Base-by-base conservation (phyloP, 768 basidiomycete genomes). In the Trametes villosa region DNA sequence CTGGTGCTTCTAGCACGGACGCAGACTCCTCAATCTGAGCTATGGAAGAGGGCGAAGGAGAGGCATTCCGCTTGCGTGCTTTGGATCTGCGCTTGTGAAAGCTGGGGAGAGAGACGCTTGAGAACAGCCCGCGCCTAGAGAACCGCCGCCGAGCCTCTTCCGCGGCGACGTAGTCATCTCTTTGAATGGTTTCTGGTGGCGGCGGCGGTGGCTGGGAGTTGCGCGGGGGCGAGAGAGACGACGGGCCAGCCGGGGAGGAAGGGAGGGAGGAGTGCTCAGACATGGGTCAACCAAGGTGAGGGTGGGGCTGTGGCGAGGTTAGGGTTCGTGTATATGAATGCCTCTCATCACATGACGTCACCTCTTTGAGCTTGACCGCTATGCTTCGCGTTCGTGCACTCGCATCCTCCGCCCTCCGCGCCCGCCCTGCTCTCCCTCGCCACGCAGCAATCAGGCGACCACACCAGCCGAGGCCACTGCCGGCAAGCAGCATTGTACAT, bases 81-180 rank as follows among this genome's bases (percentile, higher is more conserved):
- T 49, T 51, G 22, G 53, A 40, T 22, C 18, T 56, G 26, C 49
- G 52, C 34, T 49, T 41, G 29, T 34, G 44, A 9, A 53, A 50
- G 34, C 26, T 51, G 42, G 62, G 67, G 11, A 62, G 47, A 24
- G 67, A 65, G 27, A 61, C 20, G 22, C 46, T 47, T n/a, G 62
- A 63, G 59, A 65, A 46, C 12, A 56, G 45, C 8, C 59, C 50
- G 13, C 75, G 81, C 24, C 70, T 70, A 4, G 73, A 53, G 33
- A 85, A 65, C 63, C 79, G 82, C 56, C 76, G 79, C 26, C 81
- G 79, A 31, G 84, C 86, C 15, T 76, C 66, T 18, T 83, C 77
- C 12, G 76, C 78, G 8, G 75, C 77, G 38, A 74, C 68, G 29
- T 79, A 73, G 63, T 81, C 78, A 53, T 81, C 82, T 22, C 69